Percentiles rank a stretch among this genome's conserved stretches.
Evolutionary conservation across 345 rosid species (phyloP).

Genomic region (Nasturtium officinale): DNA sequence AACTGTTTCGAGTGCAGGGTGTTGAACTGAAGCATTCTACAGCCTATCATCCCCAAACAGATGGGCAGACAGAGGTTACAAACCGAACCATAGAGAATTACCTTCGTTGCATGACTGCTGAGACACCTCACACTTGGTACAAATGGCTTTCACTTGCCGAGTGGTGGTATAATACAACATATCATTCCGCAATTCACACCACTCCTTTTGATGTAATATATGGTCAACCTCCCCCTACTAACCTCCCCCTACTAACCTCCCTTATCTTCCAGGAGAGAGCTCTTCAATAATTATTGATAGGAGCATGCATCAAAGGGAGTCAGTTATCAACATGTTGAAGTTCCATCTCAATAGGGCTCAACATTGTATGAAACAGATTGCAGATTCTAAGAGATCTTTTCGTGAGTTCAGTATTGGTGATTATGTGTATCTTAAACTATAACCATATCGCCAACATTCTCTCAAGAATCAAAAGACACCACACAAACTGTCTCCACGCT

Average conservation of each 20-base stretch:
- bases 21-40: background rate
- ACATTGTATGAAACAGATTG: background rate
- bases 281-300: fast-evolving
- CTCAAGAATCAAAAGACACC: background rate
- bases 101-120: background rate
- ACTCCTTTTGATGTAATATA: fast-evolving
- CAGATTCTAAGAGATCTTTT: fast-evolving
- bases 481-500: background rate
- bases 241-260: background rate
- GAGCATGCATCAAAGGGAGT: fast-evolving
- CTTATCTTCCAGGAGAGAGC: fast-evolving
- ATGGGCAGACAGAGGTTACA: background rate
- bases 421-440: background rate
- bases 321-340: background rate
- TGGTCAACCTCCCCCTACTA: fast-evolving
- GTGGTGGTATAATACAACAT: background rate
- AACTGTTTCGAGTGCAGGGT: background rate
- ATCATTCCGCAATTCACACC: fast-evolving
- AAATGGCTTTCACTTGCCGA: fast-evolving
- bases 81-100: background rate
- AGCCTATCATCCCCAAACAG: background rate
- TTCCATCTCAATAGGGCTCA: background rate
- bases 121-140: fast-evolving
- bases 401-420: fast-evolving
- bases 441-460: background rate